Percentiles rank a stretch among this genome's conserved stretches.
Evolutionary conservation across 768 basidiomycete genomes (phyloP).

Genomic region (Cystoderma amianthinum): DNA sequence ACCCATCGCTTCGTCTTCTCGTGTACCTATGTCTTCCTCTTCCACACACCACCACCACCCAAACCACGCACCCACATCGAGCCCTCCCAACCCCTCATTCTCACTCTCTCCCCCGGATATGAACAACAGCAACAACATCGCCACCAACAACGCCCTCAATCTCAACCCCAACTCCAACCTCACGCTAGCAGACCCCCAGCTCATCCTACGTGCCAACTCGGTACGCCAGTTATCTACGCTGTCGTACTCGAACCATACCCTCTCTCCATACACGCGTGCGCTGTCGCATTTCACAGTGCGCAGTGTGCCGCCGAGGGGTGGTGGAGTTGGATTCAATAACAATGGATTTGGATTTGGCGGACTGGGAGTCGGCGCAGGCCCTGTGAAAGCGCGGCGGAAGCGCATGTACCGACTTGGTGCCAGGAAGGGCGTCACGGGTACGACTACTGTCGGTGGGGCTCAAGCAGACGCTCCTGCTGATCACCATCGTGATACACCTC

Average conservation of each 20-base stretch:
- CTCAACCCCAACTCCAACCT: constrained; percentile 58
- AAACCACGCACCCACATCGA: constrained; percentile 1
- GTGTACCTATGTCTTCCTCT: background rate
- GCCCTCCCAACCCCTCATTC: constrained; percentile 12
- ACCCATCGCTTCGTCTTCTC: background rate
- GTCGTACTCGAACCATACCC: constrained; percentile 84
- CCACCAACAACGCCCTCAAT: constrained; percentile 23
- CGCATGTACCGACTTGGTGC: constrained; percentile 60
- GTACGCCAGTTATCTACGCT: constrained; percentile 85
- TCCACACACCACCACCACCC: background rate
- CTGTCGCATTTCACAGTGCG: constrained; percentile 90
- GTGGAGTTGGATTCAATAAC: constrained; percentile 12
- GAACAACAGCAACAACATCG: background rate
- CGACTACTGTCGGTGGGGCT: too few species aligned
- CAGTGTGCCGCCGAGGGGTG: constrained; percentile 64
- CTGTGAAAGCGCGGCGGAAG: constrained; percentile 71
- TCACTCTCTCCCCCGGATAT: background rate
- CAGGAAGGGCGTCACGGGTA: background rate
- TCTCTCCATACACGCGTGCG: constrained; percentile 89
- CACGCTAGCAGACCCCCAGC: constrained; percentile 13
- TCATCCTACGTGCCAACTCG: constrained; percentile 57
- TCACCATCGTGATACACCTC: too few species aligned
- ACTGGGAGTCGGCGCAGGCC: constrained; percentile 27
- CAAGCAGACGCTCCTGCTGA: too few species aligned
- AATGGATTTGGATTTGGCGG: constrained; percentile 12